Evolutionary conservation across 305 asterid species (phyloP).

Genomic region (Solanum hybrid): DNA sequence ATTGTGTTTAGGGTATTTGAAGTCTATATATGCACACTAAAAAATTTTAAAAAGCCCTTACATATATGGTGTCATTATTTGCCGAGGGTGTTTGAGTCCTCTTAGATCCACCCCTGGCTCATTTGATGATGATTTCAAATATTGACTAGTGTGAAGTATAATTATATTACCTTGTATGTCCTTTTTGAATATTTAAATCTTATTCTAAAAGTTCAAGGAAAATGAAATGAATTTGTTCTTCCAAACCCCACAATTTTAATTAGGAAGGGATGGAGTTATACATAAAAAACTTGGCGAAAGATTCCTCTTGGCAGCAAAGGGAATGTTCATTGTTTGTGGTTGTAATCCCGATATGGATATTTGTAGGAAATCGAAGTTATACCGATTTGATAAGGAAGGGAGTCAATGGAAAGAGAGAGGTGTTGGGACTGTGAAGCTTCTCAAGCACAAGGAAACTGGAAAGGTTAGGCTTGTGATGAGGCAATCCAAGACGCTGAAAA

Average conservation of each 20-base stretch:
- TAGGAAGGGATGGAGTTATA: not conserved
- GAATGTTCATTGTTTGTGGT: not conserved
- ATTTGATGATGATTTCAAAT: not conserved
- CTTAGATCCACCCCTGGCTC: not conserved
- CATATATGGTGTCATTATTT: not conserved
- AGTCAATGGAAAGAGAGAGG: slow-evolving; percentile 96
- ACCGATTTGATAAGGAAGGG: slow-evolving; percentile 87
- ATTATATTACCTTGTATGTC: not conserved
- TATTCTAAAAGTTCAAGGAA: not conserved
- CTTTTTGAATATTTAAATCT: not conserved
- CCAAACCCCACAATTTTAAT: not conserved
- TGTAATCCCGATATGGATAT: not conserved
- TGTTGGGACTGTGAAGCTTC: slow-evolving; percentile 79
- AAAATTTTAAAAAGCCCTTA: fast-evolving
- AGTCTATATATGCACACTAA: not conserved
- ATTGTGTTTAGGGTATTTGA: not conserved
- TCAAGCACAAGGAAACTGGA: slow-evolving; percentile 62
- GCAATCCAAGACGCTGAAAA: slow-evolving; percentile 88
- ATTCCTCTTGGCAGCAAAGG: not conserved
- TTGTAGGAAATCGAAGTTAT: slow-evolving; percentile 72
- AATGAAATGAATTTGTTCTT: not conserved
- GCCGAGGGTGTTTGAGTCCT: not conserved
- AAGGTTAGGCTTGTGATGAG: slow-evolving; percentile 91
- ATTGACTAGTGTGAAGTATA: not conserved
- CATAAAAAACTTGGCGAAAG: not conserved